Base-by-base conservation (phyloP, 2,329 filamentous ascomycete species). In the Lithohypha guttulata region DNA sequence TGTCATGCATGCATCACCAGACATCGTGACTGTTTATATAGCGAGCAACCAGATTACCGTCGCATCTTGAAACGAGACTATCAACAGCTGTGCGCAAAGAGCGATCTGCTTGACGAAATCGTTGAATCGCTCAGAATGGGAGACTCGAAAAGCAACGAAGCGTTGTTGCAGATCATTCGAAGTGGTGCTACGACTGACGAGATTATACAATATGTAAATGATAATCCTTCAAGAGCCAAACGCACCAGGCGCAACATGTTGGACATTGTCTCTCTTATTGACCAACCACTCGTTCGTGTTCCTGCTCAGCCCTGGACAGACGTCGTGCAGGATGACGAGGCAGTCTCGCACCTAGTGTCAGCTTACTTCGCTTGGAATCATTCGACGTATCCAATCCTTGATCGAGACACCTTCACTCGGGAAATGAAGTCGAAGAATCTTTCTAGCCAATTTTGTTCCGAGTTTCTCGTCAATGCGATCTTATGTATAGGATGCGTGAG, bases 351-450 rank as follows among this genome's bases (percentile, higher is more conserved):
- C 26, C 39, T 60, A 18, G 35, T 59, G 2, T 58, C 56, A 3
- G 35, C 59, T 6, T 59, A 52, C 44, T 49, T 58, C 14, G 56
- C 56, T 5, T 59, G 57, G 56, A 51, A 46, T 13, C 52, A 55
- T 35, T 48, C 44, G 9, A 46, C 49, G 13, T 53, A 50, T 28
- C 46, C 55, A 35, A 55, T 52, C 51, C 40, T 60, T 26, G 54
- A 60, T 22, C 44, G 46, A 11, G 51, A 56, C 18, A 25, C 55
- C 14, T 61, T 62, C 34, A 38, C 61, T 6, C 43, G 49, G 15
- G 57, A 55, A 26, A 61, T 62, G 59, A 47, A 44, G 41, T 46
- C 53, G 8, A 53, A 52, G 2, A 42, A 55, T n/a, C n/a, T 51
- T 8, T 44, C 43, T 4, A 42, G 41, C 28, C 41, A 28, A 8